Evolutionary conservation across 179 eudicot genomes (phyloP).

Genomic region (Amaranthus tricolor): DNA sequence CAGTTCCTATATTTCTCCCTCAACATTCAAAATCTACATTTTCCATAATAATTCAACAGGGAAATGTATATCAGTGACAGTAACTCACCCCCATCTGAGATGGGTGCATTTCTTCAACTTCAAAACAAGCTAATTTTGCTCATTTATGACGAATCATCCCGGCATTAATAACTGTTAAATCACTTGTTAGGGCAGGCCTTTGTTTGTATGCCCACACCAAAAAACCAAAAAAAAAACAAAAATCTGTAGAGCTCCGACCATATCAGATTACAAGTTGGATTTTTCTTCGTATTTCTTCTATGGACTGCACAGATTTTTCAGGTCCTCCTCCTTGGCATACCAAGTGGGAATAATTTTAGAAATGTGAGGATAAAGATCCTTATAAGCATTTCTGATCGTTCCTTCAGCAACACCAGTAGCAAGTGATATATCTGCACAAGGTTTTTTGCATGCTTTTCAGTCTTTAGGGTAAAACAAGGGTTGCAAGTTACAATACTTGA

Average conservation of each 20-base stretch:
- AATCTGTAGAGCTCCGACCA: constrained; percentile 4
- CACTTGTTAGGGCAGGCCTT: constrained; percentile 11
- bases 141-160: constrained; percentile 9
- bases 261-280: background rate
- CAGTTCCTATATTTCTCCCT: background rate
- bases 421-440: constrained; percentile 57
- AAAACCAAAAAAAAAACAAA: background rate
- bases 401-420: constrained; percentile 89
- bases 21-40: constrained; percentile 3
- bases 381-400: constrained; percentile 70
- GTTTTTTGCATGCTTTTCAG: background rate
- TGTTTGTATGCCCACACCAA: constrained; percentile 16
- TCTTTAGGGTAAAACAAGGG: background rate
- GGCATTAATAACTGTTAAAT: constrained; percentile 21
- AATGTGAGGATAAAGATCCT: constrained; percentile 69
- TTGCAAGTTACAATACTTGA: background rate
- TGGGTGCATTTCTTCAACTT: constrained; percentile 15
- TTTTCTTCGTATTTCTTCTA: constrained; percentile 16
- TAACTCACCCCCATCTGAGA: background rate
- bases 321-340: constrained; percentile 72
- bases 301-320: constrained; percentile 62
- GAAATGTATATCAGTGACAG: constrained; percentile 8
- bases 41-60: constrained; percentile 15
- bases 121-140: constrained; percentile 3
- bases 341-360: constrained; percentile 64